phyloP scores from a whole-genome alignment of 1,284 basidiomycete genomes.

The Laetiporus sulphureus region DNA sequence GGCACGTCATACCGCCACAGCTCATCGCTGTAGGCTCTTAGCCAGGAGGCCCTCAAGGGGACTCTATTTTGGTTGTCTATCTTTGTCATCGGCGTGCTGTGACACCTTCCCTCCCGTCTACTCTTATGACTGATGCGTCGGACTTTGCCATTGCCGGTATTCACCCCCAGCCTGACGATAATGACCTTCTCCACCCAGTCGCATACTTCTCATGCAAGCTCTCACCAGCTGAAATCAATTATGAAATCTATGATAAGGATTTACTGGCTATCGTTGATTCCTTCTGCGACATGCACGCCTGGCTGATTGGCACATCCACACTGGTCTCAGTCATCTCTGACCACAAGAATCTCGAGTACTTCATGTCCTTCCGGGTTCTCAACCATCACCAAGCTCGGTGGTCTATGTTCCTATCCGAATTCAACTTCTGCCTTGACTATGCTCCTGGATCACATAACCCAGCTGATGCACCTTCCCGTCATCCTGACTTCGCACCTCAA shows the following conservation, averaged over 20 bases:
- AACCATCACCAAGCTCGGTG: constrained; percentile 35
- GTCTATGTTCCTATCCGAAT: constrained; percentile 32
- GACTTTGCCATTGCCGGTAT: neutral
- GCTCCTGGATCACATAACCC: constrained; percentile 23
- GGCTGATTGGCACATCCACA: neutral
- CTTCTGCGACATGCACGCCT: constrained; percentile 26
- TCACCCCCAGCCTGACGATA: neutral
- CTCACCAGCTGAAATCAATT: constrained; percentile 30
- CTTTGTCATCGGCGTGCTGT: too few species aligned
- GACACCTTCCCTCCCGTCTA: neutral
- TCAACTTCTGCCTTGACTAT: constrained; percentile 31
- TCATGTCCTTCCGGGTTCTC: constrained; percentile 22
- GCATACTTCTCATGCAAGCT: constrained; percentile 26
- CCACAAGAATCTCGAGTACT: neutral
- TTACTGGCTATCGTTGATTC: constrained; percentile 32
- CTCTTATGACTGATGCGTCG: neutral
- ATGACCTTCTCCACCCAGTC: constrained; percentile 20
- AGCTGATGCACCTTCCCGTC: constrained; percentile 29
- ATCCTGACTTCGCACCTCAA: constrained; percentile 29
- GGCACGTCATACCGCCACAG: too few species aligned
- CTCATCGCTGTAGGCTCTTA: too few species aligned
- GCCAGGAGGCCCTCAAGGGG: too few species aligned
- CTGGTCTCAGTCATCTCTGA: neutral
- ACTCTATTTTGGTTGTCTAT: too few species aligned
- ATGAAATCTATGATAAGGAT: constrained; percentile 40